A percentile compares a stretch with the other conserved stretches of the same genome.
phyloP scores from a whole-genome alignment of 2,329 filamentous ascomycete species.

The Pseudogymnoascus sp. region DNA sequence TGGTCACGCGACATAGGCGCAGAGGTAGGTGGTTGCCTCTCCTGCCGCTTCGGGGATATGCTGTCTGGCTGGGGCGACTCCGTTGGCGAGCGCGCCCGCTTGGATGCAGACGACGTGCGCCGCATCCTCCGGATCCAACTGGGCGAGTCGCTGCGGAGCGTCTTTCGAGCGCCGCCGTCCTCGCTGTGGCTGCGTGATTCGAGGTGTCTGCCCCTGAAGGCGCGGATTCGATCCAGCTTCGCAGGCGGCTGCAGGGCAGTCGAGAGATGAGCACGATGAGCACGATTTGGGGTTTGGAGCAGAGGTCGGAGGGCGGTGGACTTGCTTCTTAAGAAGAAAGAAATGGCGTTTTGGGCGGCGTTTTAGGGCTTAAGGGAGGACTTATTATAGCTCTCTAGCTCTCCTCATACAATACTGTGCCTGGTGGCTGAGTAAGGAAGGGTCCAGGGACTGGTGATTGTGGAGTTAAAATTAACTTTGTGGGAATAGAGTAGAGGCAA shows the following conservation, averaged over 20 bases:
- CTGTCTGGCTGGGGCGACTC: conserved; percentile 11
- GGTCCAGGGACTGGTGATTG: background rate
- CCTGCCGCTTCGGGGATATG: background rate
- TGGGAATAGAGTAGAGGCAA: background rate
- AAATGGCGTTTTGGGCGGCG: conserved; percentile 1
- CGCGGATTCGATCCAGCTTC: conserved; percentile 27
- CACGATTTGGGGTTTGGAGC: background rate
- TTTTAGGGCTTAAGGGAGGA: conserved; percentile 1
- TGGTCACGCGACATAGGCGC: background rate
- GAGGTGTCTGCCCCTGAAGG: conserved; percentile 24
- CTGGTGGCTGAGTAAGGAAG: background rate
- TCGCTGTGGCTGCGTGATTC: conserved; percentile 1
- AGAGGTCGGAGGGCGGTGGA: background rate
- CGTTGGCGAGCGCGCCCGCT: conserved; percentile 21
- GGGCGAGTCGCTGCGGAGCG: conserved; percentile 18
- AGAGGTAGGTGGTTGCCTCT: background rate
- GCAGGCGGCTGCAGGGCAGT: conserved; percentile 6
- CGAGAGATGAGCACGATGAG: background rate
- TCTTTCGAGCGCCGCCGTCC: conserved; percentile 11
- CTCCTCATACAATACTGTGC: background rate
- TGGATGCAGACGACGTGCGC: conserved; percentile 18
- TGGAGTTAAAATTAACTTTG: background rate
- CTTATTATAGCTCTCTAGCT: conserved; percentile 1
- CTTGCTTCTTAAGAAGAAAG: background rate
- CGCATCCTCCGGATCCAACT: conserved; percentile 27